These are phyloP conservation scores for Leonotis leonurus DNA, from an alignment of 257 asterid genomes.

Conservation along the genomic window DNA sequence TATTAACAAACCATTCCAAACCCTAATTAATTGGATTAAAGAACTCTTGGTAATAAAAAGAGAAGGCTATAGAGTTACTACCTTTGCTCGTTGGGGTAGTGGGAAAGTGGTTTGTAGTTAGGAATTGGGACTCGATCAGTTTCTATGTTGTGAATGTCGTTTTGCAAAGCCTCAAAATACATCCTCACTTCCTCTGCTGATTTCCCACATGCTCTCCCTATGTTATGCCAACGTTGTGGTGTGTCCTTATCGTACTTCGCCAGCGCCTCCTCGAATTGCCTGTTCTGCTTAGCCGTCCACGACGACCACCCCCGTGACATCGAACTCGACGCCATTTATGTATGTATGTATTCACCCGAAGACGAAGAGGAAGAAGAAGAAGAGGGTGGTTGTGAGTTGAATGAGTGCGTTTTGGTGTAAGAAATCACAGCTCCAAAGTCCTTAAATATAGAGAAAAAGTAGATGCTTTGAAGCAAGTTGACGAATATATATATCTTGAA, in stretches of 20 bases:
- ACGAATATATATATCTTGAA: slow-evolving; percentile 24
- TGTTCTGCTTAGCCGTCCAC: slow-evolving; percentile 39
- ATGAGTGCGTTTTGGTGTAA: slow-evolving; percentile 22
- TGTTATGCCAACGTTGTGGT: slow-evolving; percentile 38
- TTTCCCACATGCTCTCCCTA: slow-evolving; percentile 27
- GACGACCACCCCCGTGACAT: slow-evolving; percentile 15
- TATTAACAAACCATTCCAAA: no score
- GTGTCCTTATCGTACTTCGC: slow-evolving; percentile 26
- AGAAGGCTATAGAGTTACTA: background rate
- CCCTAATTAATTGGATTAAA: no score
- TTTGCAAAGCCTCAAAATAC: slow-evolving; percentile 32
- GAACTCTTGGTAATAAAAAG: no score
- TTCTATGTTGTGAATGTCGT: slow-evolving; percentile 35
- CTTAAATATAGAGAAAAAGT: slow-evolving; percentile 32
- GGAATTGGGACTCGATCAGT: slow-evolving; percentile 38
- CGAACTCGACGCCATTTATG: slow-evolving; percentile 5
- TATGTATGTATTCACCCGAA: no score
- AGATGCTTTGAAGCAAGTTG: slow-evolving; percentile 37
- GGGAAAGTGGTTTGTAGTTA: slow-evolving; percentile 13
- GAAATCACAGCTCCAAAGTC: slow-evolving; percentile 5
- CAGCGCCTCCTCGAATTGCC: slow-evolving; percentile 38
- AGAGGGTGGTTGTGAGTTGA: background rate
- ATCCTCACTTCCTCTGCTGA: slow-evolving; percentile 35
- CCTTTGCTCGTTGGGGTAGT: slow-evolving; percentile 22
- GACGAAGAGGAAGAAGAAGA: background rate